A percentile compares a stretch with the other conserved stretches of the same genome.
Conservation (phyloP, 1,284 basidiomycete species). For the Melampsora larici-populina region DNA sequence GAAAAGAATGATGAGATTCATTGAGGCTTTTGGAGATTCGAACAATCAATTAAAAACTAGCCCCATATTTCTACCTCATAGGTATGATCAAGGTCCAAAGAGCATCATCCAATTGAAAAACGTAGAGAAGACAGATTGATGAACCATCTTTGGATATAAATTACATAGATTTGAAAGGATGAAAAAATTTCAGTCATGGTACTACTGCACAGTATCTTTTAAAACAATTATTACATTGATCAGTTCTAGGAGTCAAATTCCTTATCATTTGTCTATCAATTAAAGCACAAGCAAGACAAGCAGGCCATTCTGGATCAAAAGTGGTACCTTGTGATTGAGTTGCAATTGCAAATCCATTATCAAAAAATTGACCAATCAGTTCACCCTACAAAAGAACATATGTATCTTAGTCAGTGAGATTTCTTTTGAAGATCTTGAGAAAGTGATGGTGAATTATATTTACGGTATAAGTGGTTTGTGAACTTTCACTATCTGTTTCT, state of each 20-base stretch:
- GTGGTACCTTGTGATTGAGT: conserved; percentile 35
- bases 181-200: not conserved
- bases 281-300: conserved; percentile 34
- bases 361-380: conserved; percentile 31
- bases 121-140: too few relatives aligned
- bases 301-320: conserved; percentile 18
- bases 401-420: not conserved
- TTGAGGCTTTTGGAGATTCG: too few relatives aligned
- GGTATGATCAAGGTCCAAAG: too few relatives aligned
- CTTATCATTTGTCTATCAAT: conserved; percentile 30
- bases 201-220: conserved; percentile 24
- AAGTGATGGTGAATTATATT: not conserved
- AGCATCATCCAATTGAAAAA: too few relatives aligned
- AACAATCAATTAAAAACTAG: too few relatives aligned
- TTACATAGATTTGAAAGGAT: too few relatives aligned
- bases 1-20: too few relatives aligned
- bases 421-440: not conserved
- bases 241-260: conserved; percentile 12
- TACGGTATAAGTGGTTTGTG: conserved; percentile 23
- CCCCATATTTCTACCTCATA: too few relatives aligned
- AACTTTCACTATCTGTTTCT: conserved; percentile 9
- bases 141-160: too few relatives aligned
- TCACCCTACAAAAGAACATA: conserved; percentile 1
- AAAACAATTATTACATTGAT: conserved; percentile 39
- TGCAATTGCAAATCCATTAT: conserved; percentile 42